A percentile compares a stretch with the other conserved stretches of the same genome.
Conservation (phyloP, 1,139 yeast genomes). For the Geotrichum cucujoidarum region DNA sequence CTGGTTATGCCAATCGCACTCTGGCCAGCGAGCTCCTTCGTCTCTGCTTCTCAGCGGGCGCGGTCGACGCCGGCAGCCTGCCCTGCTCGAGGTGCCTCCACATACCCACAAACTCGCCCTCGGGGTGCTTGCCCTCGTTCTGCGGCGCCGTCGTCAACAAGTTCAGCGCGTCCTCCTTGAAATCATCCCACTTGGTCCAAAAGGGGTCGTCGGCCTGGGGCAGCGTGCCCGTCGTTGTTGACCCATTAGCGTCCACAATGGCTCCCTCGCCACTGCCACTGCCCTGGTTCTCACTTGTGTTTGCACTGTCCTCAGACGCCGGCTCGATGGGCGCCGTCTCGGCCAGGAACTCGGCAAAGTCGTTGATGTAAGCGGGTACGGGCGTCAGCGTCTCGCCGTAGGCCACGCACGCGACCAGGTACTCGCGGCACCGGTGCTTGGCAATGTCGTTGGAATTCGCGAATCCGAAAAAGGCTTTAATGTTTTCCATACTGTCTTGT, state of each 20-base stretch:
- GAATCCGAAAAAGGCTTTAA: constrained; percentile 16
- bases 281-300: too few relatives aligned
- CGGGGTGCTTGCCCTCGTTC: constrained; percentile 9
- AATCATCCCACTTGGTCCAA: constrained; percentile 18
- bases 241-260: background rate
- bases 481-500: constrained; percentile 10
- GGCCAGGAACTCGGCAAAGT: constrained; percentile 7
- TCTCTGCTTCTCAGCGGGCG: constrained; percentile 14
- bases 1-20: constrained; percentile 13
- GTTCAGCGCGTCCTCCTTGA: constrained; percentile 16
- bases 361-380: constrained; percentile 9
- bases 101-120: constrained; percentile 15
- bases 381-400: constrained; percentile 14
- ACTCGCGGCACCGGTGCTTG: constrained; percentile 13
- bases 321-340: background rate
- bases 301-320: background rate
- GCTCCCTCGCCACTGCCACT: background rate
- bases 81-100: constrained; percentile 18
- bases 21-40: constrained; percentile 16
- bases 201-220: constrained; percentile 2
- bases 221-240: background rate
- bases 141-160: constrained; percentile 11
- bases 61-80: constrained; percentile 14
- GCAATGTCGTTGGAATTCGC: constrained; percentile 11
- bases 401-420: constrained; percentile 9